Evolutionary conservation across 139 green algal genomes (phyloP).

Genomic region (Chlorella ohadii): DNA sequence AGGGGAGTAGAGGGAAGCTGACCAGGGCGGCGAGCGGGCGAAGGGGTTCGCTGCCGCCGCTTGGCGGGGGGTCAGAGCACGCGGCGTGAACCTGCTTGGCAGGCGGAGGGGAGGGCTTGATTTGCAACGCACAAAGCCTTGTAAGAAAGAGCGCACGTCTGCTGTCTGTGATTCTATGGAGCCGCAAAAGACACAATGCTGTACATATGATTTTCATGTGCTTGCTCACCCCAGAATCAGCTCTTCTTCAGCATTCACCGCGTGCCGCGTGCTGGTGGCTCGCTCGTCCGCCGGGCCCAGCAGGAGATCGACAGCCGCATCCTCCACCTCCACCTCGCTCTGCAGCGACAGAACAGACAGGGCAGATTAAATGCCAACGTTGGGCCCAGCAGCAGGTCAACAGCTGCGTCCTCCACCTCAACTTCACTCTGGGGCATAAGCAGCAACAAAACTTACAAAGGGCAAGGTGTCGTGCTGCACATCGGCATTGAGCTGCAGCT

Average conservation of each 20-base stretch:
- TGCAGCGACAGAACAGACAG: background rate
- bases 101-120: background rate
- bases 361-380: too few species aligned
- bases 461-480: too few species aligned
- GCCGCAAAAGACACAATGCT: too few species aligned
- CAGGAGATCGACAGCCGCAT: conserved; percentile 18
- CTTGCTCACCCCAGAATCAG: conserved; percentile 14
- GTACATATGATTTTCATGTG: too few species aligned
- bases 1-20: background rate
- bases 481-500: too few species aligned
- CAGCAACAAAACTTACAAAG: background rate
- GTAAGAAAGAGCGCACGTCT: too few species aligned
- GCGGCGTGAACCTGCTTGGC: conserved; percentile 10
- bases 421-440: conserved; percentile 29
- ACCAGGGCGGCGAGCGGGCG: background rate
- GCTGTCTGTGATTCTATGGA: too few species aligned
- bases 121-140: background rate
- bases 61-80: conserved; percentile 10
- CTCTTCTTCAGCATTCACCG: background rate
- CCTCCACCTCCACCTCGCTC: conserved; percentile 34
- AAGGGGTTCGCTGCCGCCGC: conserved; percentile 18
- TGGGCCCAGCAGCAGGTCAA: conserved; percentile 23
- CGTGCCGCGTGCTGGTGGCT: conserved; percentile 26
- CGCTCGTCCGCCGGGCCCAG: conserved; percentile 26
- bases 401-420: conserved; percentile 31